Evolutionary conservation across 257 asterid species (phyloP), one percentile per base, ranked within the genome.

Genomic region (Solanum ossicruentum): DNA sequence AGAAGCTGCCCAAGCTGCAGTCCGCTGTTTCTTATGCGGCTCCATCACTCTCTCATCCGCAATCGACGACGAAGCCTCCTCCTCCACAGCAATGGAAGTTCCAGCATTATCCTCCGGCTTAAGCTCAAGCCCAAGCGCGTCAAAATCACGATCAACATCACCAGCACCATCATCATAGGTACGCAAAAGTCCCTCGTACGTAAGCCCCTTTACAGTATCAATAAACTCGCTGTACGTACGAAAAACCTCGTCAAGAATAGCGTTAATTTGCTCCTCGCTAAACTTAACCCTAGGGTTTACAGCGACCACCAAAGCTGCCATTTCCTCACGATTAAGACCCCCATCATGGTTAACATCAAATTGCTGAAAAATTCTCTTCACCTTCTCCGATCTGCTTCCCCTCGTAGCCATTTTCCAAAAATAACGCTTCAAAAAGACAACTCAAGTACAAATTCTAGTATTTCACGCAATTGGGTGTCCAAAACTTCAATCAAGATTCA

Each of bases 81-180:
- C 95, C 80, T 97, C 98, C 57, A 92, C 97, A 0, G 93, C 98
- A 45, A 93, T 97, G 0, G 94, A 85, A 41, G 26, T 87, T 15
- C 88, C 91, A 4, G 55, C 36, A 26, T 49, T 77, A 23, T 73
- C 72, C 80, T 88, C 92, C 1, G 94, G 91, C 80, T 92, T 94
- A 3, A 97, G 87, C 86, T 95, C 99, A 51, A 97, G 94, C n/a
- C 98, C 98, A 0, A 97, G 93, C 8, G 99, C 97, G 28, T 97
- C 98, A 41, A 97, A 97, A 84, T 97, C 98, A 13, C 98, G 93
- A 90, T 97, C 99, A 47, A 97, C 98, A 56, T 97, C 99, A 4
- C 98, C 99, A 7, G 99, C 99, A 7, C 98, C 98, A 79, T 97
- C 99, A 87, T 97, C 99, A 49, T 97, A 97, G 10, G 98, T 97